These are phyloP conservation scores for Dalbergia cultrata DNA, from an alignment of 306 rosid species.

Conservation along the genomic window DNA sequence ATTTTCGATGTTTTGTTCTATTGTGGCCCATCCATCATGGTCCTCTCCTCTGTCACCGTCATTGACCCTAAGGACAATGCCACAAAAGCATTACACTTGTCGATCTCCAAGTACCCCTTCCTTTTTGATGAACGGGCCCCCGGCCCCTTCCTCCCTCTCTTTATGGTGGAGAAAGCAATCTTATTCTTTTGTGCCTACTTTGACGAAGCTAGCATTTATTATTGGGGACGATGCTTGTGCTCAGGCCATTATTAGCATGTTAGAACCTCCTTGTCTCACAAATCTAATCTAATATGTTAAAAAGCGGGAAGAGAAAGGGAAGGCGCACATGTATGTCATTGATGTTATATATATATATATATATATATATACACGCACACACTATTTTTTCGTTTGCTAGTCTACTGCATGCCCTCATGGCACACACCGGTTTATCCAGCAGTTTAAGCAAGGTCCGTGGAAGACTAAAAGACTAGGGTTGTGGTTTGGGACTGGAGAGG, in stretches of 20 bases:
- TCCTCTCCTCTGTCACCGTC: constrained; percentile 18
- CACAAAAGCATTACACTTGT: constrained; percentile 55
- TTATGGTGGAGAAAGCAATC: background rate
- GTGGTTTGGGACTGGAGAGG: background rate
- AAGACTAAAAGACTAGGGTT: background rate
- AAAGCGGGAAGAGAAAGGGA: no score
- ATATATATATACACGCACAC: no score
- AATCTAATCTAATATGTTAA: background rate
- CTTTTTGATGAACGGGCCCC: constrained; percentile 12
- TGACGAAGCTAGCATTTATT: background rate
- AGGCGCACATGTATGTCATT: no score
- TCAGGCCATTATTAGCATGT: background rate
- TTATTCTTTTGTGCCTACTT: constrained; percentile 20
- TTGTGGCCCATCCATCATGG: constrained; percentile 46
- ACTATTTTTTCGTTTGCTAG: no score
- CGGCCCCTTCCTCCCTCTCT: constrained; percentile 1
- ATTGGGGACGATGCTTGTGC: constrained; percentile 9
- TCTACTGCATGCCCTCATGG: background rate
- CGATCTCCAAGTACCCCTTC: constrained; percentile 1
- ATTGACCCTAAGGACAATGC: constrained; percentile 41
- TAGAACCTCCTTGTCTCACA: background rate
- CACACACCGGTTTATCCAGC: background rate
- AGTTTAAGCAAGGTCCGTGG: background rate
- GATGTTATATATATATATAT: no score
- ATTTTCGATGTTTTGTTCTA: constrained; percentile 48